Evolutionary conservation across 2,329 filamentous ascomycete species (phyloP).

Genomic region (Sphaerulina vaccinii): DNA sequence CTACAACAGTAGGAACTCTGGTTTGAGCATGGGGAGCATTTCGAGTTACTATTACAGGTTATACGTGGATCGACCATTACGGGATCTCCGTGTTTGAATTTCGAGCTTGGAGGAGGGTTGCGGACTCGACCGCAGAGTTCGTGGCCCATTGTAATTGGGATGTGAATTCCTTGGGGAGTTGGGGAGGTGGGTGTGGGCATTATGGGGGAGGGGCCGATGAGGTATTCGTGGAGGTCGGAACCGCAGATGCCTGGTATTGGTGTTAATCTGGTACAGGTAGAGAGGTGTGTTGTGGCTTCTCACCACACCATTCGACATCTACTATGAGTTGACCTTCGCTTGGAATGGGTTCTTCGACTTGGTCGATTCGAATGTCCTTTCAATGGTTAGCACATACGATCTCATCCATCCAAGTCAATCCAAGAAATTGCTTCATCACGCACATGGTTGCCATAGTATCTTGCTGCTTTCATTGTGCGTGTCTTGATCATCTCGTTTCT

Average conservation of each 20-base stretch:
- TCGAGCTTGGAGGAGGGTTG: slow-evolving; percentile 14
- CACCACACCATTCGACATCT: slow-evolving; percentile 29
- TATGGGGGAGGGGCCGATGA: slow-evolving; percentile 20
- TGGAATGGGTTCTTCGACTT: slow-evolving; percentile 27
- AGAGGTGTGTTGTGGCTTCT: neutral
- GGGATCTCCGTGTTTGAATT: slow-evolving; percentile 20
- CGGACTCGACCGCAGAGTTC: slow-evolving; percentile 29
- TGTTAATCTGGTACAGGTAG: neutral
- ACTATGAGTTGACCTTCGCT: slow-evolving; percentile 25
- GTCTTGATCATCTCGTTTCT: neutral
- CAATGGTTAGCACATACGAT: no score
- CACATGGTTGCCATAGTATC: slow-evolving; percentile 28
- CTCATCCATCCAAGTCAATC: no score
- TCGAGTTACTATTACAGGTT: no score
- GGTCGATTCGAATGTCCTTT: slow-evolving; percentile 32
- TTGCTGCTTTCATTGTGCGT: slow-evolving; percentile 29
- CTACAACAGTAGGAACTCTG: slow-evolving; percentile 21
- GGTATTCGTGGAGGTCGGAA: slow-evolving; percentile 26
- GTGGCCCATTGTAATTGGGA: slow-evolving; percentile 23
- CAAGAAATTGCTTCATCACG: no score
- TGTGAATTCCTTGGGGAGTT: slow-evolving; percentile 7
- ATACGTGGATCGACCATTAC: slow-evolving; percentile 30
- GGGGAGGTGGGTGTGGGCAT: slow-evolving; percentile 15
- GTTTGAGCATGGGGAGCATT: slow-evolving; percentile 22
- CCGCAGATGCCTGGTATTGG: slow-evolving; percentile 26